Base-by-base conservation (phyloP, 768 basidiomycete genomes). In the Xanthoconium purpureum region DNA sequence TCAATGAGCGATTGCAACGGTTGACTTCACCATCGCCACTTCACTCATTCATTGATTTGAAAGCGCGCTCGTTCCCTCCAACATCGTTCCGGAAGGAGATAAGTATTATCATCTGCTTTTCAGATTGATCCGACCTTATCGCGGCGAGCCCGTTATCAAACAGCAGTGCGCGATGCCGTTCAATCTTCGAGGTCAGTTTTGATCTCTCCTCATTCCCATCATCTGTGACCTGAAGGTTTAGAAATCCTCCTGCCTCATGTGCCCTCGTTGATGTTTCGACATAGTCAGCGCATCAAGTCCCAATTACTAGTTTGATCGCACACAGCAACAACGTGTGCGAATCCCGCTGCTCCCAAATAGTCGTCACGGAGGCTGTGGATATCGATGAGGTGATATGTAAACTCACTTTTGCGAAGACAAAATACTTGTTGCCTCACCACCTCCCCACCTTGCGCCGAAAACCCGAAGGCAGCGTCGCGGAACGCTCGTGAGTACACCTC, bases 121-220 rank as follows among this genome's bases (percentile, higher is more conserved):
- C 35, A 53, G 40, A 66, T 63, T 55, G 52, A 61, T 69, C 66
- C 67, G 66, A 61, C 57, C 5, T 52, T 48, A 53, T 58, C 66
- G 67, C 50, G 47, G 46, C 53, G 52, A 50, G 32, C 54, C 44
- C 28, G 36, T 45, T 50, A 52, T 53, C 45, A 50, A 46, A 50
- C 49, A 37, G 43, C 35, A 49, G 46, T 20, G 37, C 15, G 47
- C 47, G 43, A 54, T 52, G 40, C 62, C 60, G 54, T 62, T 45
- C 62, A 56, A 65, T 64, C 47, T 39, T 57, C 42, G 54, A 47
- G n/a, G 20, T 39, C 47, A 38, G 18, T 50, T 47, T 50, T 37
- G 44, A 53, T 55, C 45, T 20, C 38, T 29, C 14, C 35, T 39
- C 54, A 45, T 52, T 55, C 37, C 51, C 56, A 59, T 59, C 29